A percentile compares a stretch with the other conserved stretches of the same genome.
Evolutionary conservation across 306 rosid species (phyloP).

Genomic region (Ormosia emarginata): DNA sequence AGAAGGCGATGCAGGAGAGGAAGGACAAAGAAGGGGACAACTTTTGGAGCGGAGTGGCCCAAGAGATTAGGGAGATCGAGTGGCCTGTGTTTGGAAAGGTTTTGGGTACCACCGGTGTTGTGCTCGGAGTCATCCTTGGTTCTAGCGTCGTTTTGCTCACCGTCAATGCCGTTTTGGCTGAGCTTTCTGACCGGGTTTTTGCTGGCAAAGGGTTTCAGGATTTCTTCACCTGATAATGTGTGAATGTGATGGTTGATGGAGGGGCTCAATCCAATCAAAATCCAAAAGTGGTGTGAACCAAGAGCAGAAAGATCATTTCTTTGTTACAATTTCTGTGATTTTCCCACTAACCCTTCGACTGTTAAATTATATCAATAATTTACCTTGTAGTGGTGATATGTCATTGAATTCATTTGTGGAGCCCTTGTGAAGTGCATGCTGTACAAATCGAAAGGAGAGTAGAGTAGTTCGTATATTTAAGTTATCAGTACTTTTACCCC

Average conservation of each 20-base stretch:
- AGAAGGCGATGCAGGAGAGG: conserved; percentile 71
- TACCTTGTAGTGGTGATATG: background rate
- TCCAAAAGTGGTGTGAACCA: background rate
- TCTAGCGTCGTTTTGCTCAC: conserved; percentile 89
- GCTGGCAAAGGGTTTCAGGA: conserved; percentile 84
- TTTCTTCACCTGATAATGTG: conserved; percentile 51
- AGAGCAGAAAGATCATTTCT: background rate
- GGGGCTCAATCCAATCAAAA: background rate
- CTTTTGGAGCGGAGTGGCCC: conserved; percentile 62
- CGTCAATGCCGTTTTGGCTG: conserved; percentile 75
- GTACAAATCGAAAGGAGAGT: too few relatives aligned
- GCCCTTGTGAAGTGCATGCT: background rate
- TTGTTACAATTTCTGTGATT: background rate
- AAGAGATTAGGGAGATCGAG: conserved; percentile 74
- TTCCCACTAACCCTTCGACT: background rate
- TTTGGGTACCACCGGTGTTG: conserved; percentile 84
- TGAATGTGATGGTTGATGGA: too few relatives aligned
- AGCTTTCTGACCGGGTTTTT: conserved; percentile 66
- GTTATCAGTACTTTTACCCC: too few relatives aligned
- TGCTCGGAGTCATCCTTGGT: conserved; percentile 71
- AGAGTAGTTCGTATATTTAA: too few relatives aligned
- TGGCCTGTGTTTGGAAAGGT: conserved; percentile 91
- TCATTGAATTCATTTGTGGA: background rate
- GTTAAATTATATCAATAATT: too few relatives aligned
- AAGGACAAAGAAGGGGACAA: conserved; percentile 48